Percentiles rank a stretch among this genome's conserved stretches.
These are phyloP conservation scores for Ganoderma leucocontextum DNA, from an alignment of 1,284 basidiomycete genomes.

Conservation along the genomic window DNA sequence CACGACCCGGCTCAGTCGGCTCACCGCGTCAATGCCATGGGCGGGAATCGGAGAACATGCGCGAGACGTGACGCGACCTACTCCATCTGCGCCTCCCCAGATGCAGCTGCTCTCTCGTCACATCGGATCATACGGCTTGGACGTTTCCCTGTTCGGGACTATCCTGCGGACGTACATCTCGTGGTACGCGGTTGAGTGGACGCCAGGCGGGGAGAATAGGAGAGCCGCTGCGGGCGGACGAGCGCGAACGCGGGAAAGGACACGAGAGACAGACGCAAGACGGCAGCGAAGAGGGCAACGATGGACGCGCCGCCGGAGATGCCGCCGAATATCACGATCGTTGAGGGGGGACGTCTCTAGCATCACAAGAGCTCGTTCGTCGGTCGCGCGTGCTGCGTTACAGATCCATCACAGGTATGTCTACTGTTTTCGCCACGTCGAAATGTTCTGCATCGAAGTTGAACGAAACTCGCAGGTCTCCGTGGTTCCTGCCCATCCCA, in stretches of 20 bases:
- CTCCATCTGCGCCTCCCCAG: conserved; percentile 76
- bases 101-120: conserved; percentile 88
- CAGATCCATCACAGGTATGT: conserved; percentile 73
- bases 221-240: too few relatives aligned
- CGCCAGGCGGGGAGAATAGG: conserved; percentile 61
- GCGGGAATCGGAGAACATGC: too few relatives aligned
- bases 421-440: too few relatives aligned
- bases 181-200: conserved; percentile 76
- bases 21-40: too few relatives aligned
- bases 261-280: not conserved
- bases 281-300: too few relatives aligned
- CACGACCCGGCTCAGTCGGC: too few relatives aligned
- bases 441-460: not conserved
- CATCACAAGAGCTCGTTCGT: conserved; percentile 82
- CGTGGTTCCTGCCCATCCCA: conserved; percentile 72
- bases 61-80: conserved; percentile 52
- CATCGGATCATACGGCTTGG: conserved; percentile 81
- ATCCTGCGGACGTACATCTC: conserved; percentile 87
- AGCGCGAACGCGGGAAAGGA: conserved; percentile 40
- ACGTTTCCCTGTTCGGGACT: conserved; percentile 76
- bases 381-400: conserved; percentile 74
- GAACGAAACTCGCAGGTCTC: conserved; percentile 61
- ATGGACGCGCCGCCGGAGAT: conserved; percentile 42
- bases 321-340: conserved; percentile 69
- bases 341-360: conserved; percentile 70